Conservation (phyloP, 202 grass and related monocot species). For the Zizania palustris region DNA sequence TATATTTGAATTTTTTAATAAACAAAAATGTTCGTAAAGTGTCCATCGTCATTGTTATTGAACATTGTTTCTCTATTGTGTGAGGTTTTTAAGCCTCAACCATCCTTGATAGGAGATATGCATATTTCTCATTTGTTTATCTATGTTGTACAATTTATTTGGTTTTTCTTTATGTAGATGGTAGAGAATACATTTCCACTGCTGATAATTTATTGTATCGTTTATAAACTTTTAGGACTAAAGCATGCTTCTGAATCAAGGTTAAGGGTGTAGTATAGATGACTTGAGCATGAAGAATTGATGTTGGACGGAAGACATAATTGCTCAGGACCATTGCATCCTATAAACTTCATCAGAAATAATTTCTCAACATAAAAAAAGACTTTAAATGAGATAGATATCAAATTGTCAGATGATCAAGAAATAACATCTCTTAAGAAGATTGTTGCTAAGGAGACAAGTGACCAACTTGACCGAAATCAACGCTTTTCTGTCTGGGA, state of each 20-base stretch:
- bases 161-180: not conserved
- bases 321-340: slow-evolving; percentile 45
- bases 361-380: slow-evolving; percentile 70
- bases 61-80: not conserved
- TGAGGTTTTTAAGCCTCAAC: slow-evolving; percentile 38
- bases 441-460: slow-evolving; percentile 68
- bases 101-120: slow-evolving; percentile 54
- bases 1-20: too few species aligned
- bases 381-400: slow-evolving; percentile 52
- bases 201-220: too few species aligned
- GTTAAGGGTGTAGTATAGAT: too few species aligned
- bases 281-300: too few species aligned
- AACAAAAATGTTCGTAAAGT: too few species aligned
- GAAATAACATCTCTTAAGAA: slow-evolving; percentile 61
- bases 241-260: too few species aligned
- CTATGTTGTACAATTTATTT: not conserved
- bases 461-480: slow-evolving; percentile 53
- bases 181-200: too few species aligned
- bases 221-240: too few species aligned
- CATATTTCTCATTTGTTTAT: not conserved
- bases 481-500: slow-evolving; percentile 82
- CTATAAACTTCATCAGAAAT: slow-evolving; percentile 61
- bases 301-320: slow-evolving; percentile 32
- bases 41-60: too few species aligned
- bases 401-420: slow-evolving; percentile 52